These are phyloP conservation scores for Diutina scorzettiae DNA, from an alignment of 1,139 yeast species.

Conservation along the genomic window DNA sequence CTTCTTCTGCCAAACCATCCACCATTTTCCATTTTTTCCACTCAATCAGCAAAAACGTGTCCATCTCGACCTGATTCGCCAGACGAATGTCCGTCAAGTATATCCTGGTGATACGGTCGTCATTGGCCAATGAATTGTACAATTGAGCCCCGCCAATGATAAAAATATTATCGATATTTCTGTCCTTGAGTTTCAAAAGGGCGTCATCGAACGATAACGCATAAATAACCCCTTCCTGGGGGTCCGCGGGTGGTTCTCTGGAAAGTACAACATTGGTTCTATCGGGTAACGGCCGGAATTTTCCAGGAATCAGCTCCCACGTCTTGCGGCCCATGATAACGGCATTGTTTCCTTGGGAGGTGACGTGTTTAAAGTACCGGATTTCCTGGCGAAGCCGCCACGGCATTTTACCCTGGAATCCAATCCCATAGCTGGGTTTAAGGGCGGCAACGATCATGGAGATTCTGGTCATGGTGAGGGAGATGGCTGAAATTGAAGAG, in stretches of 20 bases:
- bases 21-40: constrained; percentile 23
- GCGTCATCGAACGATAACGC: constrained; percentile 32
- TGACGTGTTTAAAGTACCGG: constrained; percentile 69
- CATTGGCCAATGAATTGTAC: constrained; percentile 44
- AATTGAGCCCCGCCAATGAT: constrained; percentile 92
- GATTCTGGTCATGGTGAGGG: background rate
- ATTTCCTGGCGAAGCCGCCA: constrained; percentile 83
- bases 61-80: constrained; percentile 36
- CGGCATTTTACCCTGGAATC: constrained; percentile 69
- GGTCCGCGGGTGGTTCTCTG: constrained; percentile 16
- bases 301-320: constrained; percentile 85
- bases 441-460: constrained; percentile 70
- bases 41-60: constrained; percentile 41
- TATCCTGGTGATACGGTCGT: constrained; percentile 38
- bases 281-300: constrained; percentile 71
- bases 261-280: constrained; percentile 71
- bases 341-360: constrained; percentile 46
- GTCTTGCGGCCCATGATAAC: constrained; percentile 96
- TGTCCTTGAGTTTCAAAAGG: constrained; percentile 11
- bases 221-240: constrained; percentile 21
- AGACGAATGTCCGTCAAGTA: constrained; percentile 52
- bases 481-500: background rate
- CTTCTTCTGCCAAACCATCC: constrained; percentile 26
- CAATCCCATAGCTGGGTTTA: constrained; percentile 73
- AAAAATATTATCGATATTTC: constrained; percentile 44